Conservation (phyloP, 2,329 filamentous ascomycete genomes). For the Fusarium scirpi region DNA sequence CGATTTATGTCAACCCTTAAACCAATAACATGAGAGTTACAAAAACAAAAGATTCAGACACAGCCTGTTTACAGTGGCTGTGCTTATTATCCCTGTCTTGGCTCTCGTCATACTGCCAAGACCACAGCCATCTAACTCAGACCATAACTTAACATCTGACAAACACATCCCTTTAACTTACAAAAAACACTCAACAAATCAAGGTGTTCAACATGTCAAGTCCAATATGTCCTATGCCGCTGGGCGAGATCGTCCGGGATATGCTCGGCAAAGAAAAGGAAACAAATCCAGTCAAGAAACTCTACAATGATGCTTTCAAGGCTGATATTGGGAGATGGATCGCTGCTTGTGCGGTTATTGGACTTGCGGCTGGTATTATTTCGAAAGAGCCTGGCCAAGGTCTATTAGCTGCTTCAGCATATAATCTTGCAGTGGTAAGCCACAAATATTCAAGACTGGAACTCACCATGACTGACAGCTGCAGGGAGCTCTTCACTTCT, state of each 20-base stretch:
- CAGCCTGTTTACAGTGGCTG: conserved; percentile 6
- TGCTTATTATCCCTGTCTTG: conserved; percentile 3
- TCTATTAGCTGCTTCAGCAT: conserved; percentile 23
- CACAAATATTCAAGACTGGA: fast-evolving
- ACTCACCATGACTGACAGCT: neutral
- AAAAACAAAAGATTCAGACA: neutral
- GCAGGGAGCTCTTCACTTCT: conserved; percentile 26
- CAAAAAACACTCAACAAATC: neutral
- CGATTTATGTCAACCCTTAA: neutral
- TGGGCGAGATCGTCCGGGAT: conserved; percentile 28
- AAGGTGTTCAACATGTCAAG: conserved; percentile 28
- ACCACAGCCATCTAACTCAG: conserved; percentile 2
- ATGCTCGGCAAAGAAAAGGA: conserved; percentile 24
- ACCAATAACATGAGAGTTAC: neutral
- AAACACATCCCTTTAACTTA: neutral
- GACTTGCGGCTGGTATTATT: conserved; percentile 33
- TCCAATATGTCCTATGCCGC: conserved; percentile 27
- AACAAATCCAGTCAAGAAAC: conserved; percentile 29
- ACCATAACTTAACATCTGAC: neutral
- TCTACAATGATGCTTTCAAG: conserved; percentile 32
- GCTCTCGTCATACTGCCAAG: conserved; percentile 18
- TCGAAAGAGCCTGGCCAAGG: conserved; percentile 23
- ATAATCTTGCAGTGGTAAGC: conserved; percentile 30
- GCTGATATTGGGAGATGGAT: conserved; percentile 35
- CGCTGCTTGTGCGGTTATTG: conserved; percentile 22